Conservation (phyloP, 1,139 yeast species). For the Pneumocystis oryctolagi region DNA sequence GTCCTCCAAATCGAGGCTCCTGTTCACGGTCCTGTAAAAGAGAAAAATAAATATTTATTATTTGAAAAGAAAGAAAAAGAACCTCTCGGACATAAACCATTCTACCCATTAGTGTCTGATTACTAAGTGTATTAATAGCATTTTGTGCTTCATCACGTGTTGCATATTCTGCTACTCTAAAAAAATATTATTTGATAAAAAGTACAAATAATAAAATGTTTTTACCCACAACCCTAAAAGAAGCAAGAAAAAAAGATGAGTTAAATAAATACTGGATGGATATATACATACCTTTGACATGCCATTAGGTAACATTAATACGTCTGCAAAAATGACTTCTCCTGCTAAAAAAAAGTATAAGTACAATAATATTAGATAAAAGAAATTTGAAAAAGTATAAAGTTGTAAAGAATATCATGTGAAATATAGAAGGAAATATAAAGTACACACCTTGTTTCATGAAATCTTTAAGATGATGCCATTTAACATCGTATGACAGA, state of each 20-base stretch:
- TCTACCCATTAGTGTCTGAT: conserved; percentile 56
- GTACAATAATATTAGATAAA: not conserved
- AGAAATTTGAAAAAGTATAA: not conserved
- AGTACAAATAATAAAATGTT: not conserved
- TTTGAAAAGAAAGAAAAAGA: conserved; percentile 22
- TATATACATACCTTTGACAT: conserved; percentile 55
- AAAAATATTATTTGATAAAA: conserved; percentile 12
- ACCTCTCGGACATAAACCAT: conserved; percentile 84
- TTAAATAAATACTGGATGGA: not conserved
- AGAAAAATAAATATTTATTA: conserved; percentile 9
- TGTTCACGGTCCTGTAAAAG: conserved; percentile 27
- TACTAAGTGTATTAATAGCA: conserved; percentile 63
- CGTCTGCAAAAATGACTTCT: conserved; percentile 69
- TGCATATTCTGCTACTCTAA: conserved; percentile 66
- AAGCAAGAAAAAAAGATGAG: not conserved
- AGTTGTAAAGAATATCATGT: not conserved
- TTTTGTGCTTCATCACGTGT: conserved; percentile 50
- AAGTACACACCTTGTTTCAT: conserved; percentile 34
- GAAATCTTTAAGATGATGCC: conserved; percentile 50
- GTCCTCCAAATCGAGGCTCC: conserved; percentile 18
- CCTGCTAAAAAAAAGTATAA: conserved; percentile 33
- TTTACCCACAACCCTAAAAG: conserved; percentile 10
- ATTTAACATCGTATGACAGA: conserved; percentile 42
- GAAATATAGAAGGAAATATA: not conserved
- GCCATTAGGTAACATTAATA: conserved; percentile 68